Percentiles rank a stretch among this genome's conserved stretches.
phyloP scores from a whole-genome alignment of 106 monocot genomes.

The Vanilla planifolia region DNA sequence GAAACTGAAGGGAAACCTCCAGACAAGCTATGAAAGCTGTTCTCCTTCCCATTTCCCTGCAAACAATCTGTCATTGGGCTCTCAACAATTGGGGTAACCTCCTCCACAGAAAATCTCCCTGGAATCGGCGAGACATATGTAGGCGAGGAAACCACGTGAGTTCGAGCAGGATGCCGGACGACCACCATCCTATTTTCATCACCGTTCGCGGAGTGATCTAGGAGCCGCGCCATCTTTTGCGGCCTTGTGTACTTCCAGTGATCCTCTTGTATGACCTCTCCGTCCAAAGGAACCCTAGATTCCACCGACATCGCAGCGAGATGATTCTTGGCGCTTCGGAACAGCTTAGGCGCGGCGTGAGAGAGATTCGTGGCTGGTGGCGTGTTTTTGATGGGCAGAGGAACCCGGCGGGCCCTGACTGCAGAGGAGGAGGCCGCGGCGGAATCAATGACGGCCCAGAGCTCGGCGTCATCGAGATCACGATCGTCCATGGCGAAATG shows the following conservation, averaged over 20 bases:
- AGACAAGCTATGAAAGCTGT: constrained; percentile 29
- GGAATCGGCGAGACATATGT: constrained; percentile 25
- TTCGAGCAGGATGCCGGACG: constrained; percentile 23
- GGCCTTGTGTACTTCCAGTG: constrained; percentile 21
- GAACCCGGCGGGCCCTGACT: constrained; percentile 40
- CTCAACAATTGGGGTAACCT: constrained; percentile 47
- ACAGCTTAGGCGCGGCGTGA: not conserved
- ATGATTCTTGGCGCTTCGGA: constrained; percentile 14
- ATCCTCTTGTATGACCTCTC: constrained; percentile 57
- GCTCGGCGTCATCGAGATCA: constrained; percentile 87
- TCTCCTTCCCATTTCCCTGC: constrained; percentile 31
- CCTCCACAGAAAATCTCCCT: constrained; percentile 23
- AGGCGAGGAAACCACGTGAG: constrained; percentile 16
- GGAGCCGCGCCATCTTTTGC: constrained; percentile 38
- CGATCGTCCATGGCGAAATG: constrained; percentile 47
- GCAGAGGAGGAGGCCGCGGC: constrained; percentile 72
- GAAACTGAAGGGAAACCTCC: constrained; percentile 67
- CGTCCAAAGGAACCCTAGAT: constrained; percentile 20
- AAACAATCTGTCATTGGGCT: constrained; percentile 24
- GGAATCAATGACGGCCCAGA: constrained; percentile 89
- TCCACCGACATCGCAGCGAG: constrained; percentile 4
- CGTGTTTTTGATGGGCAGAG: constrained; percentile 33
- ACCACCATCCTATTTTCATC: constrained; percentile 31
- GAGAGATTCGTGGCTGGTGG: constrained; percentile 6
- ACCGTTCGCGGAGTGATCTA: constrained; percentile 4